These are phyloP conservation scores for Diaporthe velutina DNA, from an alignment of 2,329 filamentous ascomycete genomes.

Conservation along the genomic window DNA sequence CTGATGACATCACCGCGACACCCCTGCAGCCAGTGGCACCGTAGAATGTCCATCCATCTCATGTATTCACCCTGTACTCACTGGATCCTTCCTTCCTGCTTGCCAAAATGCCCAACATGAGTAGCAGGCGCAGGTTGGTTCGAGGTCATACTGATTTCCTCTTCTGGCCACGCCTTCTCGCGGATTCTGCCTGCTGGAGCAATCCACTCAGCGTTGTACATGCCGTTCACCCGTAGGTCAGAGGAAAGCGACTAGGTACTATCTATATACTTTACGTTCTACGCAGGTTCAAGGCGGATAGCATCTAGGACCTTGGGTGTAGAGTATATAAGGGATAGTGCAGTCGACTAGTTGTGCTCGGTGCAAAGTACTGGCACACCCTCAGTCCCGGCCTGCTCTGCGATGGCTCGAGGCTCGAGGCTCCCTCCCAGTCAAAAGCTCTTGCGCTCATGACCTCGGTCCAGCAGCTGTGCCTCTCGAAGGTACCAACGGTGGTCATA, in stretches of 20 bases:
- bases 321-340: background rate
- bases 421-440: background rate
- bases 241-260: background rate
- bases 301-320: background rate
- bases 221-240: background rate
- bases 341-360: background rate
- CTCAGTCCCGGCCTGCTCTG: background rate
- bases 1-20: conserved; percentile 30
- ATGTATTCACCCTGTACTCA: too few species aligned
- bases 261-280: background rate
- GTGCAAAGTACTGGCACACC: too few species aligned
- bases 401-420: background rate
- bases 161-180: background rate
- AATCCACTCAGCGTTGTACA: background rate
- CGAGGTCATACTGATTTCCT: background rate
- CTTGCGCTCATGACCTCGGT: background rate
- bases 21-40: conserved; percentile 12
- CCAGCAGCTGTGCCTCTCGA: background rate
- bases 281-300: background rate
- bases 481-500: background rate
- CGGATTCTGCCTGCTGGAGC: background rate
- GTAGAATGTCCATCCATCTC: too few species aligned
- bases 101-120: background rate
- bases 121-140: background rate
- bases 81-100: background rate